phyloP scores from a whole-genome alignment of 345 rosid genomes.

The Populus davidiana region DNA sequence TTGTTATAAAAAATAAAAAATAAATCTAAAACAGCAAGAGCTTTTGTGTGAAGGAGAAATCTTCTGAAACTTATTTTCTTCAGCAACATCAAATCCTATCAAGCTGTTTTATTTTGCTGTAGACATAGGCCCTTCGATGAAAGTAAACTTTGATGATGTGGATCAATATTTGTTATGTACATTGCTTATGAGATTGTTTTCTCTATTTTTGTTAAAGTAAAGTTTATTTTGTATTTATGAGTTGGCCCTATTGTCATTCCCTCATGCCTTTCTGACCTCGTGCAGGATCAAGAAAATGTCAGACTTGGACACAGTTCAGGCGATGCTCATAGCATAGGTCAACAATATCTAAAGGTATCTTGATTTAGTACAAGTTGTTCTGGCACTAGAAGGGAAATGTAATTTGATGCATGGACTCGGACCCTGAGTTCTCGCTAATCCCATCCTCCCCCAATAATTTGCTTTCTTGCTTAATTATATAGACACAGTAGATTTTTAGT shows the following conservation, averaged over 20 bases:
- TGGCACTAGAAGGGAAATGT: not conserved
- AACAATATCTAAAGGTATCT: not conserved
- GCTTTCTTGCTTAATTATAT: not conserved
- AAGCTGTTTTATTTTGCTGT: no score
- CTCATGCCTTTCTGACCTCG: not conserved
- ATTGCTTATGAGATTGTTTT: not conserved
- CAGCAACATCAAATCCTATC: no score
- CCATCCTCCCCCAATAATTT: not conserved
- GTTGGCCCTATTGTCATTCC: not conserved
- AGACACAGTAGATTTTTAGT: no score
- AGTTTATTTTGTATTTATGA: not conserved
- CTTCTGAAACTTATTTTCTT: no score
- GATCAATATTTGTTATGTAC: no score
- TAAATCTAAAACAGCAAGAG: no score
- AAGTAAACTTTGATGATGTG: no score
- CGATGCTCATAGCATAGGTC: slow-evolving; percentile 19
- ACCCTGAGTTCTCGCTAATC: not conserved
- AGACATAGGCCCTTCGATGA: no score
- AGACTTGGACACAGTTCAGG: slow-evolving; percentile 25
- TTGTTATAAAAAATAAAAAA: no score
- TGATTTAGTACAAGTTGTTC: not conserved
- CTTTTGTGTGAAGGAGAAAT: no score
- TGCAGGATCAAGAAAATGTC: slow-evolving; percentile 35
- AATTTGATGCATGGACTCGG: not conserved
- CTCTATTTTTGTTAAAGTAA: not conserved